These are phyloP conservation scores for Syzygium grande DNA, from an alignment of 345 rosid species.

Conservation along the genomic window DNA sequence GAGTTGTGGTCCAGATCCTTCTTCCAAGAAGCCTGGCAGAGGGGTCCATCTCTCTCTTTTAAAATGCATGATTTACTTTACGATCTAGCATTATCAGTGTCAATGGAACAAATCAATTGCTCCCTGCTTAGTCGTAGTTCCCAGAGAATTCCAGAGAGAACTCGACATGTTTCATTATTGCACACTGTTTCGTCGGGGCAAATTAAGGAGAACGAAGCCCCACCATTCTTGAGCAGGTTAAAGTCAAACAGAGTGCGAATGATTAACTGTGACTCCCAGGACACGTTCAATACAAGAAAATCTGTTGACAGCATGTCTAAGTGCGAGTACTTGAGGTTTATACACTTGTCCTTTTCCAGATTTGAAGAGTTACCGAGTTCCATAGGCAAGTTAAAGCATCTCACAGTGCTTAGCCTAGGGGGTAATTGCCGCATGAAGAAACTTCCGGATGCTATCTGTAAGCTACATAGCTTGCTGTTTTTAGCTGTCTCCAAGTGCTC, in stretches of 20 bases:
- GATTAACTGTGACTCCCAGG: not conserved
- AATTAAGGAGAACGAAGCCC: not conserved
- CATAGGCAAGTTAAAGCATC: not conserved
- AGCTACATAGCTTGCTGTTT: not conserved
- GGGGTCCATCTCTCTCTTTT: not conserved
- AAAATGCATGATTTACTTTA: slow-evolving; percentile 13
- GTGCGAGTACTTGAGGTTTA: not conserved
- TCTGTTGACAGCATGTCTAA: not conserved
- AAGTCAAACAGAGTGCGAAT: not conserved
- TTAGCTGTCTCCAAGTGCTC: not conserved
- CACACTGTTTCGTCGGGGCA: not conserved
- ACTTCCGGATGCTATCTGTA: not conserved
- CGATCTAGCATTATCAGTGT: slow-evolving; percentile 6
- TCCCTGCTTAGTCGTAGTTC: not conserved
- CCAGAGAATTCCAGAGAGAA: not conserved
- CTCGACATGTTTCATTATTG: not conserved
- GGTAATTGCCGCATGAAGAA: not conserved
- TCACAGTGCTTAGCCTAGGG: not conserved
- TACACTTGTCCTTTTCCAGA: not conserved
- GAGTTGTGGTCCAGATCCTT: slow-evolving; percentile 9
- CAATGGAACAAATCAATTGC: not conserved
- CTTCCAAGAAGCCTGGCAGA: slow-evolving; percentile 1
- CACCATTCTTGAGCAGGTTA: not conserved
- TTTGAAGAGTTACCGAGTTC: not conserved
- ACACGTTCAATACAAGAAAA: not conserved